Percentiles rank a stretch among this genome's conserved stretches.
These are phyloP conservation scores for Tylopilus subfusipes DNA, from an alignment of 768 basidiomycete genomes.

Conservation along the genomic window DNA sequence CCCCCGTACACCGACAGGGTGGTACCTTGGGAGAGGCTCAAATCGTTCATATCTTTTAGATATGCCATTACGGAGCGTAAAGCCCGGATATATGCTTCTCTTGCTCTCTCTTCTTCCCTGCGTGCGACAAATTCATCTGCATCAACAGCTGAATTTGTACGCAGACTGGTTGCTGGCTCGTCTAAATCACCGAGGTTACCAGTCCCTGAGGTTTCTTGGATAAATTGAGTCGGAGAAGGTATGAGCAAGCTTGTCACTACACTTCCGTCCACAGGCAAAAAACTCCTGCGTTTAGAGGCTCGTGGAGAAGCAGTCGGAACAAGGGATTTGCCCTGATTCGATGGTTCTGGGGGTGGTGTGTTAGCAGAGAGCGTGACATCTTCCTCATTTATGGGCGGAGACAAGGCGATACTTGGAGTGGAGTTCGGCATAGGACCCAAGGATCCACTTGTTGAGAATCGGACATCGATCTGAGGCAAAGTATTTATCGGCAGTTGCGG, in stretches of 20 bases:
- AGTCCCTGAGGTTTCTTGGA: conserved; percentile 47
- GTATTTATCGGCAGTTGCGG: conserved; percentile 36
- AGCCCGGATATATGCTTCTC: conserved; percentile 73
- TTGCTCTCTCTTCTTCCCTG: conserved; percentile 67
- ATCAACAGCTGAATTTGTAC: conserved; percentile 50
- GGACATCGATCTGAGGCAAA: conserved; percentile 63
- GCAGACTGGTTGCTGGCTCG: conserved; percentile 25
- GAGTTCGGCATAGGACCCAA: conserved; percentile 47
- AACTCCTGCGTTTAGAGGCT: conserved; percentile 76
- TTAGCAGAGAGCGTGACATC: conserved; percentile 4
- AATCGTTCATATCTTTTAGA: conserved; percentile 91
- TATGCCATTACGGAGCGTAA: conserved; percentile 94
- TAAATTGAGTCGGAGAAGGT: conserved; percentile 60
- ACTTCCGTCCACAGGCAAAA: conserved; percentile 78
- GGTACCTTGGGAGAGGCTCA: conserved; percentile 62
- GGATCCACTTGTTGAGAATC: conserved; percentile 67
- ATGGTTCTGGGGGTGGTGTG: conserved; percentile 1
- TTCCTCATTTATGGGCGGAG: conserved; percentile 24
- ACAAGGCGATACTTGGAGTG: conserved; percentile 29
- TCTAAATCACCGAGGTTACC: conserved; percentile 34
- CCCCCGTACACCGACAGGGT: conserved; percentile 58
- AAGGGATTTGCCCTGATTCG: conserved; percentile 33
- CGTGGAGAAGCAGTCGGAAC: conserved; percentile 43
- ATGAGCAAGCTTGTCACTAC: conserved; percentile 57
- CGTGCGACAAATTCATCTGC: conserved; percentile 40